Percentiles rank a stretch among this genome's conserved stretches.
These are phyloP conservation scores for Ceratobasidium sp. DNA, from an alignment of 1,284 basidiomycete species.

Conservation along the genomic window DNA sequence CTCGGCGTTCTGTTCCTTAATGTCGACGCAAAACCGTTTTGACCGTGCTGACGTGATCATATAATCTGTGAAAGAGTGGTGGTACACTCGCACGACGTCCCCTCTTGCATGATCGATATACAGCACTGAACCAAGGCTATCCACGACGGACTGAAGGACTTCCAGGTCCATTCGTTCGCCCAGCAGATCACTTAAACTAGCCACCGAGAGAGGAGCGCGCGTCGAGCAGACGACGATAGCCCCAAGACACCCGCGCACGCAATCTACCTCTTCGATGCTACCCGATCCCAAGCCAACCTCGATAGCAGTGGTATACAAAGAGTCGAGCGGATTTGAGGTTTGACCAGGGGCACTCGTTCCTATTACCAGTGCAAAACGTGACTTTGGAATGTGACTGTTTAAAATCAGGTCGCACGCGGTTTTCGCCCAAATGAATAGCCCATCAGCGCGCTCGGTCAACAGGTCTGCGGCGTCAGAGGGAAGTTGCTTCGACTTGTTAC, in stretches of 20 bases:
- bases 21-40: background rate
- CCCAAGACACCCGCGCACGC: background rate
- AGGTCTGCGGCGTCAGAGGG: background rate
- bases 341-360: background rate
- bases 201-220: background rate
- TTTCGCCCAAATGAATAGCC: constrained; percentile 42
- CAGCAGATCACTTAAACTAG: background rate
- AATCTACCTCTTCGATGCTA: background rate
- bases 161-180: background rate
- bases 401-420: constrained; percentile 3
- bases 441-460: constrained; percentile 15
- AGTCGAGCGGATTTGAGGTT: background rate
- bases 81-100: constrained; percentile 28
- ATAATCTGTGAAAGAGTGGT: constrained; percentile 34
- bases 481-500: background rate
- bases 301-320: background rate
- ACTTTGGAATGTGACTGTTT: background rate
- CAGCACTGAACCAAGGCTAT: constrained; percentile 31
- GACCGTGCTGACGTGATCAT: constrained; percentile 14
- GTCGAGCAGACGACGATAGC: background rate
- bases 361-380: background rate
- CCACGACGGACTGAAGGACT: background rate
- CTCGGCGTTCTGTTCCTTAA: background rate
- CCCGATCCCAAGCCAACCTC: background rate
- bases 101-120: background rate